Percentiles rank a stretch among this genome's conserved stretches.
phyloP scores from a whole-genome alignment of 1,139 yeast genomes.

The Candida gigantensis region DNA sequence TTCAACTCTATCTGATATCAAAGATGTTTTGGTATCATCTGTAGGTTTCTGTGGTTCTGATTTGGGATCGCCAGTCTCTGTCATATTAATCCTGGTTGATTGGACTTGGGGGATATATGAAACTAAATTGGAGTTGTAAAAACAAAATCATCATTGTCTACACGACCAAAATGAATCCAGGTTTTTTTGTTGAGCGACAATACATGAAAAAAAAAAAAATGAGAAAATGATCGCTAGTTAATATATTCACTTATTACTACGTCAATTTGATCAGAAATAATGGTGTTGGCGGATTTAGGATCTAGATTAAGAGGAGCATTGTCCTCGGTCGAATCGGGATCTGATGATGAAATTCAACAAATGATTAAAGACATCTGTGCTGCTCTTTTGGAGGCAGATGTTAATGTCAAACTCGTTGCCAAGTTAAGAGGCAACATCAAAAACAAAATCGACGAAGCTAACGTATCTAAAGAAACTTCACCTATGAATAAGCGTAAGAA shows the following conservation, averaged over 20 bases:
- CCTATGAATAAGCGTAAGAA: slow-evolving; percentile 70
- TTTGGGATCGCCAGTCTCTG: neutral
- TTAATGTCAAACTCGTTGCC: slow-evolving; percentile 81
- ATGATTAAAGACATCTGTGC: slow-evolving; percentile 87
- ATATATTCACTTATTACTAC: too few relatives aligned
- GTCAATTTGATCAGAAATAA: slow-evolving; percentile 21
- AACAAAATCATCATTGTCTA: too few relatives aligned
- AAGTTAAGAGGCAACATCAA: slow-evolving; percentile 74
- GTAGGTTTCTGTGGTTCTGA: neutral
- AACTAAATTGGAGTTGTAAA: too few relatives aligned
- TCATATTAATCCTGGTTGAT: neutral
- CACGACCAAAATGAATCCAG: too few relatives aligned
- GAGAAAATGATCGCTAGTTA: neutral
- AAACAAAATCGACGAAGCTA: slow-evolving; percentile 45
- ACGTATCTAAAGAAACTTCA: slow-evolving; percentile 51
- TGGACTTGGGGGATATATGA: too few relatives aligned
- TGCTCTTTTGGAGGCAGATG: slow-evolving; percentile 90
- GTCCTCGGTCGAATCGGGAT: slow-evolving; percentile 53
- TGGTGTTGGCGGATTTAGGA: slow-evolving; percentile 97
- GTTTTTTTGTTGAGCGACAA: too few relatives aligned
- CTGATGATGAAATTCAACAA: slow-evolving; percentile 41
- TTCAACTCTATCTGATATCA: slow-evolving; percentile 30
- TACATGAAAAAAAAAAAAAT: neutral
- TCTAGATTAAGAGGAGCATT: slow-evolving; percentile 78
- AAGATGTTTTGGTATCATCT: neutral